Evolutionary conservation across 1,284 basidiomycete species (phyloP), one percentile per base, ranked within the genome.

Genomic region (Cystobasidiaceae sp.): DNA sequence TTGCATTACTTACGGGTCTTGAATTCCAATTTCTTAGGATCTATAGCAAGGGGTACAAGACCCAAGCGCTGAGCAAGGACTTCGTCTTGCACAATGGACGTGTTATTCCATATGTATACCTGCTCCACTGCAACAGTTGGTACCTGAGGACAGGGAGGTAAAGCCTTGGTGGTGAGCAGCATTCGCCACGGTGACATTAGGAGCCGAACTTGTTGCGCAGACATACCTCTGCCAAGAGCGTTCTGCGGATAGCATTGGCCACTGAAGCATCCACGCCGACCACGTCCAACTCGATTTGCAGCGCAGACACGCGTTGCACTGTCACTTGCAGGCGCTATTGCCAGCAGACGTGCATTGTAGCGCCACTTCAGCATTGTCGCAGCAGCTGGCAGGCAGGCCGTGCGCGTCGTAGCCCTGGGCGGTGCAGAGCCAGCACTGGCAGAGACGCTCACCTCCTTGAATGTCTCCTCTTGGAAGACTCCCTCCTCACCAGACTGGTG

Each of bases 71-170:
- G 93, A 1, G 91, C 84, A 15, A 98, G 82, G 1, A 98, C 87
- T 78, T 98, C 94, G 75, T 98, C 94, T 63, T 88, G 90, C 66
- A 98, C 86, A 72, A 98, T 90, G 2, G 86, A 87, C 0, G 91
- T 97, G 78, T 98, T 99, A 80, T 97, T 89, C 85, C 87, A 97
- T 1, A 96, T 82, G 77, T 93, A 98, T 6, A 92, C 90, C 69
- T 88, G 82, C 75, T 98, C 94, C 66, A 97, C 88, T n/a, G 89
- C 89, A 13, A 98, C 81, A 0, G 91, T 89, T 0, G 93, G 93
- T 0, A 96, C 88, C 90, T 92, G 72, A 5, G n/a, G 13, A 32
- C 19, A 41, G 11, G 34, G 2, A 46, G 2, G 13, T 49, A 41
- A n/a, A 21, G 19, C n/a, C 15, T 13, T 13, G n/a, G 21, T 45